Evolutionary conservation across 208 protist genomes (phyloP).

Genomic region (Naegleria gruberi): DNA sequence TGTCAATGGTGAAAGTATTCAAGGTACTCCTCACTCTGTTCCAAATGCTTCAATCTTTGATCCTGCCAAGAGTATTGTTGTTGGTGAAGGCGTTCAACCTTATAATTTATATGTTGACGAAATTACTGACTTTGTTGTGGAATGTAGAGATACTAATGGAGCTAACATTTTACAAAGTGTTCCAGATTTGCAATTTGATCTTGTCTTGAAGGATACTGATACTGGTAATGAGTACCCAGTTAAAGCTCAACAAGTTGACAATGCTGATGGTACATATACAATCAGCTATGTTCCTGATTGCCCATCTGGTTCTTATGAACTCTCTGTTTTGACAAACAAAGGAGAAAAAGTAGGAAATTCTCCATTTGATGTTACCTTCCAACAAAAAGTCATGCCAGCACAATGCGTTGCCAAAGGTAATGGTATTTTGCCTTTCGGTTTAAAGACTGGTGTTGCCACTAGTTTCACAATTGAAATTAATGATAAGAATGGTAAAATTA

Average conservation of each 20-base stretch:
- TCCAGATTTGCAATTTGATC: not conserved
- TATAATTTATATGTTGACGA: not conserved
- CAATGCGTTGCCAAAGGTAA: not conserved
- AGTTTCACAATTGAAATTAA: not conserved
- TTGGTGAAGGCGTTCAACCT: not conserved
- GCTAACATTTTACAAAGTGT: not conserved
- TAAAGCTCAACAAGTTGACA: not conserved
- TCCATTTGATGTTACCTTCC: not conserved
- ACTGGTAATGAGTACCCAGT: not conserved
- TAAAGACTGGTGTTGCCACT: not conserved
- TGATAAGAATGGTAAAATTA: not conserved
- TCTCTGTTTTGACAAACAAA: not conserved
- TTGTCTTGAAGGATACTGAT: not conserved
- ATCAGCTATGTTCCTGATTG: not conserved
- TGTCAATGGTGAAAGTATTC: not conserved
- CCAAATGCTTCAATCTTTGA: not conserved
- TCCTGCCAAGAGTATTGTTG: not conserved
- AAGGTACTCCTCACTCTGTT: not conserved
- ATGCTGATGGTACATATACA: not conserved
- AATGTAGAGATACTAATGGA: not conserved
- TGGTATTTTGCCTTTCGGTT: not conserved
- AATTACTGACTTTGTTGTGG: not conserved
- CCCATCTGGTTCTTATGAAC: not conserved
- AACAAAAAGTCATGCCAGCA: not conserved
- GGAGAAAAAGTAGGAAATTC: not conserved